These are phyloP conservation scores for Ophiorrhiza pumila DNA, from an alignment of 257 asterid species.

Conservation along the genomic window DNA sequence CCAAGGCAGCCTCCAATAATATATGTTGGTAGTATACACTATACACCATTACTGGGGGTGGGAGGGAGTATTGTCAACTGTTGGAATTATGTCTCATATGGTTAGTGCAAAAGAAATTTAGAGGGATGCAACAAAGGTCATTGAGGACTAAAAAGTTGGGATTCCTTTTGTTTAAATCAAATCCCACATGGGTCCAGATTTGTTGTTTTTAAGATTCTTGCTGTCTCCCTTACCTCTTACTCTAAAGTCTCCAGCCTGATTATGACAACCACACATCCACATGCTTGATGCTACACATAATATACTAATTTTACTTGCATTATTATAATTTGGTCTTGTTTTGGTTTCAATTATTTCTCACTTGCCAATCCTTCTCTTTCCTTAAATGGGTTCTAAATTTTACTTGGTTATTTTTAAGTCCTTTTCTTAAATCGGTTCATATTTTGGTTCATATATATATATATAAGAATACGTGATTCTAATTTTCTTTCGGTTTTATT, in stretches of 20 bases:
- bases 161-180: conserved; percentile 13
- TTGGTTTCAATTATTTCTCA: conserved; percentile 1
- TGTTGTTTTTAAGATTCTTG: conserved; percentile 17
- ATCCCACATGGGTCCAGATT: conserved; percentile 15
- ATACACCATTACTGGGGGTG: too few relatives aligned
- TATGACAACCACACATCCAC: conserved; percentile 13
- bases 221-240: conserved; percentile 16
- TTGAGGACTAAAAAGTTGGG: neutral
- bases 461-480: too few relatives aligned
- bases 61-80: neutral
- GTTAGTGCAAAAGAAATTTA: neutral
- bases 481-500: too few relatives aligned
- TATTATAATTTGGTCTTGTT: neutral
- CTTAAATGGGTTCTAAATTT: conserved; percentile 11
- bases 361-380: neutral
- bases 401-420: too few relatives aligned
- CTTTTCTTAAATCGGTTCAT: too few relatives aligned
- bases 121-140: conserved; percentile 4
- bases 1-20: neutral
- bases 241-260: conserved; percentile 11
- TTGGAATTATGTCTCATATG: neutral
- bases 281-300: neutral
- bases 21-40: too few relatives aligned
- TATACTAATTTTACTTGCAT: neutral
- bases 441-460: too few relatives aligned